Evolutionary conservation across 495 filamentous ascomycete genomes (phyloP).

Genomic region (Penicillium waksmanii): DNA sequence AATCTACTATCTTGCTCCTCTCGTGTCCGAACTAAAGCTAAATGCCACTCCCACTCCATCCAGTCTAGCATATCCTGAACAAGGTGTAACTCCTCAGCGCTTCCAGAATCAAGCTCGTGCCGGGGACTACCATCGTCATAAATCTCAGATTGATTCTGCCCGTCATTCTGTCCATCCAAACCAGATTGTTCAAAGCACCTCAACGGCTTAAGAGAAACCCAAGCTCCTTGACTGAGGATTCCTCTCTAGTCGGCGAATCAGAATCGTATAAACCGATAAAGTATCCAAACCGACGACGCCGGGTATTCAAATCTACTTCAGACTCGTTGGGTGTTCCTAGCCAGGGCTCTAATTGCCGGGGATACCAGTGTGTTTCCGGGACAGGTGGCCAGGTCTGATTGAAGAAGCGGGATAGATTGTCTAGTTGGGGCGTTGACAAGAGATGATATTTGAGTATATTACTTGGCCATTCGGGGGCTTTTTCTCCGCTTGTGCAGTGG

Average conservation of each 20-base stretch:
- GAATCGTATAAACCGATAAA: background rate
- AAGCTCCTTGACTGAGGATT: no score
- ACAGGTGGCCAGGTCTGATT: constrained; percentile 63
- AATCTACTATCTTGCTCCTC: background rate
- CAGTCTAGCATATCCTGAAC: background rate
- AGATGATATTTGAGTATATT: constrained; percentile 74
- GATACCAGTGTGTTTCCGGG: background rate
- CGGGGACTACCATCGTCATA: background rate
- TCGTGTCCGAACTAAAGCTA: background rate
- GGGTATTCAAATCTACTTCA: background rate
- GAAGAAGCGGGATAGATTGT: constrained; percentile 73
- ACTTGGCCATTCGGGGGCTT: constrained; percentile 68
- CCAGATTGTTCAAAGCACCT: no score
- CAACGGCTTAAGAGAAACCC: no score
- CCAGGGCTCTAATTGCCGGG: background rate
- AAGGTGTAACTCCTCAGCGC: background rate
- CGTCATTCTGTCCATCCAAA: no score
- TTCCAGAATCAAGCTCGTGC: background rate
- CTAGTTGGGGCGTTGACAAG: constrained; percentile 70
- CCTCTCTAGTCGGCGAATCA: background rate
- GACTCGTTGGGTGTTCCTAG: background rate
- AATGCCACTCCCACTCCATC: background rate
- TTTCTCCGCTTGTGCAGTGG: constrained; percentile 53
- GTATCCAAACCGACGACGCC: background rate
- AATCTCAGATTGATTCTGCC: background rate